Percentiles rank a stretch among this genome's conserved stretches.
These are phyloP conservation scores for Zizania latifolia DNA, from an alignment of 176 grass and related monocot species.

Conservation along the genomic window DNA sequence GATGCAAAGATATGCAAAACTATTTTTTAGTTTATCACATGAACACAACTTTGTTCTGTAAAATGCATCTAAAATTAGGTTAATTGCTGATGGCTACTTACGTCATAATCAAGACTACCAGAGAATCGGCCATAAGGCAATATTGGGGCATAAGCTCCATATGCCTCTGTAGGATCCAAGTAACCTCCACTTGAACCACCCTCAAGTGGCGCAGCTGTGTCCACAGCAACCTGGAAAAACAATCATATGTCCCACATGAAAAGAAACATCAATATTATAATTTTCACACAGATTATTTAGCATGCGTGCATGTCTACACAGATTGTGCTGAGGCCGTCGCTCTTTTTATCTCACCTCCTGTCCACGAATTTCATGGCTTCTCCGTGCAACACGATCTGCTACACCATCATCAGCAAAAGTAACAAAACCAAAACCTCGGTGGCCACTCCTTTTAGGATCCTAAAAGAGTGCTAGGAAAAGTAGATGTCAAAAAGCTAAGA, in stretches of 20 bases:
- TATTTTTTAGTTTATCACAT: background rate
- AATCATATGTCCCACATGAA: background rate
- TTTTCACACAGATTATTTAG: background rate
- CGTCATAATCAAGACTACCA: conserved; percentile 52
- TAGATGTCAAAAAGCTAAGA: conserved; percentile 3
- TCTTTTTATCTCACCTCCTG: conserved; percentile 55
- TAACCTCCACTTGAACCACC: conserved; percentile 50
- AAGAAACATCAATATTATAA: background rate
- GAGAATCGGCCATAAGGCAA: conserved; percentile 49
- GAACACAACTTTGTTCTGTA: background rate
- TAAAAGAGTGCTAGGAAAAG: background rate
- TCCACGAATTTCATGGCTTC: conserved; percentile 76
- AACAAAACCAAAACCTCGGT: conserved; percentile 81
- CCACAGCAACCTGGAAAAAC: conserved; percentile 65
- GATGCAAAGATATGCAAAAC: background rate
- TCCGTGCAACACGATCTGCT: conserved; percentile 63
- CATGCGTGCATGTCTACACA: background rate
- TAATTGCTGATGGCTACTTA: conserved; percentile 22
- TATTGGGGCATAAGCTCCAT: conserved; percentile 52
- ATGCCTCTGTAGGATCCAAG: conserved; percentile 52
- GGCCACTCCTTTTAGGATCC: conserved; percentile 74
- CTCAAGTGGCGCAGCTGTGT: conserved; percentile 68
- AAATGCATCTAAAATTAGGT: background rate
- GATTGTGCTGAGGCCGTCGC: background rate
- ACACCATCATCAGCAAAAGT: conserved; percentile 75